Base-by-base conservation (phyloP, 495 filamentous ascomycete genomes). In the Hyaloscypha bicolor region DNA sequence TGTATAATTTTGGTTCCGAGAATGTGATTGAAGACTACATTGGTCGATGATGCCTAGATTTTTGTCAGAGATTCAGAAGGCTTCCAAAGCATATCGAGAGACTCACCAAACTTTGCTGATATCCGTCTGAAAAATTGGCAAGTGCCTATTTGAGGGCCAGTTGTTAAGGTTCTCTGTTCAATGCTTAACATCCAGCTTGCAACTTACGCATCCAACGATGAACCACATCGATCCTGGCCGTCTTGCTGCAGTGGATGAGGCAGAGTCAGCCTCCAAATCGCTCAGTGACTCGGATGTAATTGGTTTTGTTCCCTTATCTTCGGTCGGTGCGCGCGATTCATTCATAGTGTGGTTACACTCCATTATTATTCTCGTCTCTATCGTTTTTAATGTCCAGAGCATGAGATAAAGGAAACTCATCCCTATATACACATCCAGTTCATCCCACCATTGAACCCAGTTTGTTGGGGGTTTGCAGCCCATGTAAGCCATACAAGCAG, bases 71-170 rank as follows among this genome's bases (percentile, higher is more conserved):
- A n/a, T 4, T 53, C 16, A 53, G 16, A 53, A 53, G 4, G 22
- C 6, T 53, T 53, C 6, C 22, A 14, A 25, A n/a, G 22, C 4
- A 19, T 6, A 4, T 53, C 22, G 16, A 53, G 22, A 6, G 51
- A 4, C 51, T 19, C 16, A 53, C 51, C 51, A 62, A 25, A 31
- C 45, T 62, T 51, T 62, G 60, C 22, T 62, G 60, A 42, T 42
- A 62, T 11, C 60, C 60, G 45, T 62, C 60, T 8, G 60, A 62
- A 16, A 62, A 22, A 25, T 62, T 62, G 33, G 60, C 60, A 8
- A 62, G 33, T 51, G 60, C 60, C 60, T 62, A 21, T n/a, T n/a
- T 30, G 35, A 16, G n/a, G n/a, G n/a, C n/a, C n/a, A n/a, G n/a
- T 37, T 9, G 37, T 62, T 19, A 62, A 33, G 2, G 19, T 42